These are phyloP conservation scores for Tolypocladium tropicale DNA, from an alignment of 2,329 filamentous ascomycete species.

Conservation along the genomic window DNA sequence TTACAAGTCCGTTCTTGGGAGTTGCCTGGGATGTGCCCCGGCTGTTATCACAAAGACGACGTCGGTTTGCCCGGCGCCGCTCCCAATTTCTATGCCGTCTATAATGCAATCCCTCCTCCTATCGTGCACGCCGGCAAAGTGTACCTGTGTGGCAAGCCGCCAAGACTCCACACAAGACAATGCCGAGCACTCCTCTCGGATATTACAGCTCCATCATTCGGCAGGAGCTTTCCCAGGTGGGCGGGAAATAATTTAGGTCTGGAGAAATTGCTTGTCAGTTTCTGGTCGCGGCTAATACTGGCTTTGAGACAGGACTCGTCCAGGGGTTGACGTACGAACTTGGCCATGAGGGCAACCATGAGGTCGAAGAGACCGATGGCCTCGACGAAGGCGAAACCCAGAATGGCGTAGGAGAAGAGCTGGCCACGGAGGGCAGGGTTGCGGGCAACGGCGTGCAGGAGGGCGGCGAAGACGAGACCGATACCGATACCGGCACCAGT, in stretches of 20 bases:
- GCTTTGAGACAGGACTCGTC: not conserved
- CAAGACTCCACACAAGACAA: constrained; percentile 15
- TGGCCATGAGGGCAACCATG: constrained; percentile 91
- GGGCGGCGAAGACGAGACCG: constrained; percentile 85
- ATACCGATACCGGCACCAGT: constrained; percentile 92
- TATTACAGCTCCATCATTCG: constrained; percentile 24
- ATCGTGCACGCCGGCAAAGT: constrained; percentile 20
- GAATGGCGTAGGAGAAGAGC: constrained; percentile 93
- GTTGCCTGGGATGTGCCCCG: constrained; percentile 21
- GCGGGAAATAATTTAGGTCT: constrained; percentile 27
- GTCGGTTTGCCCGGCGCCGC: constrained; percentile 18
- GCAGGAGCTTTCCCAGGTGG: constrained; percentile 23
- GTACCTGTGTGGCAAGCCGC: constrained; percentile 15
- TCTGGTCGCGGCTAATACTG: not conserved
- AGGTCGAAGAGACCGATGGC: constrained; percentile 83
- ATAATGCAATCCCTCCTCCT: constrained; percentile 27
- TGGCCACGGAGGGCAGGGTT: constrained; percentile 91
- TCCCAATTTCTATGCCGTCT: constrained; percentile 31
- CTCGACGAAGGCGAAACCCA: constrained; percentile 92
- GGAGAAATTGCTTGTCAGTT: constrained; percentile 1
- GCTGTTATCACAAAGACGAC: constrained; percentile 24
- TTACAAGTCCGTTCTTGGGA: constrained; percentile 28
- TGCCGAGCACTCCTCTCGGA: constrained; percentile 15
- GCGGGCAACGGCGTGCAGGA: constrained; percentile 82
- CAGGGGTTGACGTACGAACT: constrained; percentile 53